Conservation (phyloP, 352 stramenopile species). For the Hyaloperonospora arabidopsidis region DNA sequence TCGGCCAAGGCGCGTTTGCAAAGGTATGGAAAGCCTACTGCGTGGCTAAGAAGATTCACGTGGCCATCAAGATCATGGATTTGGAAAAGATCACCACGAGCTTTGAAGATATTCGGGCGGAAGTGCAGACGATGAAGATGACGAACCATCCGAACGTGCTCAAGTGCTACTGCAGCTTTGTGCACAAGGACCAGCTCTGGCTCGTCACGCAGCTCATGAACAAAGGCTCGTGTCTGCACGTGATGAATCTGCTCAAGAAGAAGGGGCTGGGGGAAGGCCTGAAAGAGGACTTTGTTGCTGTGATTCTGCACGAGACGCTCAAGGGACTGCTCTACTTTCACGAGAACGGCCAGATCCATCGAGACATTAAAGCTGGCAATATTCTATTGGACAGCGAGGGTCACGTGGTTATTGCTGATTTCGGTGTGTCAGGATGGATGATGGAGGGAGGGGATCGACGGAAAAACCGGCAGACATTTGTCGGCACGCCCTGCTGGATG, state of each 20-base stretch:
- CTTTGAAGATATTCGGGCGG: conserved; percentile 87
- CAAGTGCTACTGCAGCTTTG: conserved; percentile 95
- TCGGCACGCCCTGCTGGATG: conserved; percentile 97
- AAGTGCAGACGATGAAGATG: conserved; percentile 98
- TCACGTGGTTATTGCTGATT: conserved; percentile 96
- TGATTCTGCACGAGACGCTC: conserved; percentile 95
- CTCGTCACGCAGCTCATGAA: conserved; percentile 99
- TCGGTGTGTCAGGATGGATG: conserved; percentile 98
- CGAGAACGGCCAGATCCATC: conserved; percentile 97
- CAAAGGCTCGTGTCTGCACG: conserved; percentile 96
- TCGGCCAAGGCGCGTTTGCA: conserved; percentile 94
- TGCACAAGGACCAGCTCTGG: conserved; percentile 96
- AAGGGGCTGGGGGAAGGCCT: conserved; percentile 83
- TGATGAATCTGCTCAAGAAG: conserved; percentile 92
- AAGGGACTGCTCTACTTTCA: conserved; percentile 98
- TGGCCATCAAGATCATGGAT: conserved; percentile 99
- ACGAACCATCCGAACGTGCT: conserved; percentile 97
- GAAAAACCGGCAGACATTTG: conserved; percentile 95
- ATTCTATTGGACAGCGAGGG: conserved; percentile 91
- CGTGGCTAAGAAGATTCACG: conserved; percentile 74
- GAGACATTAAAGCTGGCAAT: conserved; percentile 98
- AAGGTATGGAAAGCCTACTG: conserved; percentile 96
- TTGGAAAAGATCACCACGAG: conserved; percentile 97
- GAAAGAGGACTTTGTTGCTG: conserved; percentile 93
- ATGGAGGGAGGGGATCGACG: conserved; percentile 91